phyloP scores from a whole-genome alignment of 164 flowering plant species.

The Kalanchoe fedtschenkoi region DNA sequence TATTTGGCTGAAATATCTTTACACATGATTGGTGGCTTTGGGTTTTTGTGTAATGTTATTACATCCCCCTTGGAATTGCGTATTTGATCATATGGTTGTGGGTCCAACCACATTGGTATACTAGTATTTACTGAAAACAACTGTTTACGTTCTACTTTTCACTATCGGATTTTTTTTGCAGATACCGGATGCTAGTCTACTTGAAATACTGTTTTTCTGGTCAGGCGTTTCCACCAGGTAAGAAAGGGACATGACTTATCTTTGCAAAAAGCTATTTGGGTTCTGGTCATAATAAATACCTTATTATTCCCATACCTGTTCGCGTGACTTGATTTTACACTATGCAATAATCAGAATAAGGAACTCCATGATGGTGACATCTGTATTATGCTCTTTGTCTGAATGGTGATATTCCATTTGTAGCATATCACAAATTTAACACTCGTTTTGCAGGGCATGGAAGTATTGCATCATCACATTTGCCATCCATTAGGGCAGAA shows the following conservation, averaged over 20 bases:
- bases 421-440: neutral
- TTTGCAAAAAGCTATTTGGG: no score
- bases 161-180: conserved; percentile 18
- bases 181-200: conserved; percentile 93
- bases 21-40: neutral
- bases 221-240: conserved; percentile 97
- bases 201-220: conserved; percentile 95
- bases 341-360: neutral
- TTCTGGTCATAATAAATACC: no score
- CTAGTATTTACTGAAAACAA: neutral
- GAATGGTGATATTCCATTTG: neutral
- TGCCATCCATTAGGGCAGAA: conserved; percentile 67
- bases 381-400: neutral
- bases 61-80: neutral
- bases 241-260: neutral
- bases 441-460: conserved; percentile 70
- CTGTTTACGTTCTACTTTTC: neutral
- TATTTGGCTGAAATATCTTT: neutral
- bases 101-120: neutral
- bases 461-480: conserved; percentile 42
- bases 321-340: neutral
- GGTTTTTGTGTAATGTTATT: neutral
- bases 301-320: neutral
- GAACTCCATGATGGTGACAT: neutral
- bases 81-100: neutral